Conservation (phyloP, 805 yeast species). For the Saturnispora diversa region DNA sequence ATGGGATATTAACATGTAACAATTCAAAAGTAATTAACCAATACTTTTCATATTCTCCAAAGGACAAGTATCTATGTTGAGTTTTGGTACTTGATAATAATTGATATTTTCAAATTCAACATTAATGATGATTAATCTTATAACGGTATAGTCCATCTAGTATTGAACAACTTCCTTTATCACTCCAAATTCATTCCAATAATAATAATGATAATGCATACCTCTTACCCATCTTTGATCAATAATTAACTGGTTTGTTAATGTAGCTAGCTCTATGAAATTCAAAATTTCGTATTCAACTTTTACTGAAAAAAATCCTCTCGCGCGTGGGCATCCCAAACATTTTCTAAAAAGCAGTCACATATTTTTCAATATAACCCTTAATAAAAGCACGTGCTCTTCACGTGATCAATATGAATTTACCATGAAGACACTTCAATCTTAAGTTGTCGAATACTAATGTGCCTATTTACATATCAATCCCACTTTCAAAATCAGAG, state of each 20-base stretch:
- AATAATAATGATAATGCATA: slow-evolving; percentile 23
- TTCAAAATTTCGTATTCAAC: neutral
- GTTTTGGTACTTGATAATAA: no score
- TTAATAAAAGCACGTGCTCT: neutral
- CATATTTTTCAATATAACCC: neutral
- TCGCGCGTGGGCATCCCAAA: slow-evolving; percentile 2
- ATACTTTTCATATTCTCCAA: no score
- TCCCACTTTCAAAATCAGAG: no score
- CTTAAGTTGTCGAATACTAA: neutral
- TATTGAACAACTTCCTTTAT: neutral
- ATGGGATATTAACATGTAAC: no score
- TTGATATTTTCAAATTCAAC: no score
- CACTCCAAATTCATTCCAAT: neutral
- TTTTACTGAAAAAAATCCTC: slow-evolving; percentile 2
- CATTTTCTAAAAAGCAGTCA: slow-evolving; percentile 6
- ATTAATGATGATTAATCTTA: no score
- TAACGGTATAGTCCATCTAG: no score
- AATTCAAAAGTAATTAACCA: no score
- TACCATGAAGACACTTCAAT: neutral
- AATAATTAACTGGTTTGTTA: slow-evolving; percentile 12
- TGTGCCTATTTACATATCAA: no score
- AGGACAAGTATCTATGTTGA: no score
- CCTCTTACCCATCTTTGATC: slow-evolving; percentile 44
- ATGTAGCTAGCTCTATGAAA: neutral
- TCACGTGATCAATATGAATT: neutral